phyloP scores from a whole-genome alignment of 495 filamentous ascomycete species.

The Lepidopterella palustris region DNA sequence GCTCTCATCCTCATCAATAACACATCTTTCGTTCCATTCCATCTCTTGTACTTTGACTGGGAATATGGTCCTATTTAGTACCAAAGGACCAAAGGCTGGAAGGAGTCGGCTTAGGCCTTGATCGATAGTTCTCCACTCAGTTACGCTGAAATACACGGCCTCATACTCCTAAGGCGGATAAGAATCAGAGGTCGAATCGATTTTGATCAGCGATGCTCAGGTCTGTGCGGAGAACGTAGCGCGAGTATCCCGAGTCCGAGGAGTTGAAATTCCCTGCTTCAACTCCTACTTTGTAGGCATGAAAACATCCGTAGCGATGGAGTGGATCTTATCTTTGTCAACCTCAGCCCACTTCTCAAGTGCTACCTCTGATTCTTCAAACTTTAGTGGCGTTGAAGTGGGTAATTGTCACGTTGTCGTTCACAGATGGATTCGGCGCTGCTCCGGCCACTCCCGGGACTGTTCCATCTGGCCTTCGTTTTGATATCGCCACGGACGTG shows the following conservation, averaged over 20 bases:
- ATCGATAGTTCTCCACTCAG: slow-evolving; percentile 59
- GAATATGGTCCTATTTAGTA: slow-evolving; percentile 50
- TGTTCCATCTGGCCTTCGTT: slow-evolving; percentile 46
- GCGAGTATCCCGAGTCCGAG: slow-evolving; percentile 58
- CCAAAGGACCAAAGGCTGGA: slow-evolving; percentile 53
- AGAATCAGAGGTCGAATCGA: slow-evolving; percentile 29
- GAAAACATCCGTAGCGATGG: slow-evolving; percentile 54
- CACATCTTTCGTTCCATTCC: slow-evolving; percentile 35
- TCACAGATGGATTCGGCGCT: slow-evolving; percentile 28
- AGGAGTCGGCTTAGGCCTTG: slow-evolving; percentile 56
- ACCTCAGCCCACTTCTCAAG: slow-evolving; percentile 30
- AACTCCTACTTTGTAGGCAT: slow-evolving; percentile 50
- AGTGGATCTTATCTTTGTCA: slow-evolving; percentile 34
- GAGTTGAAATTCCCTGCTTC: slow-evolving; percentile 45
- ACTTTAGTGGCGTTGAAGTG: slow-evolving; percentile 37
- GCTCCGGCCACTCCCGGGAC: slow-evolving; percentile 40
- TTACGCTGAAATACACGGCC: slow-evolving; percentile 53
- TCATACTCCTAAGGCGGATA: slow-evolving; percentile 40
- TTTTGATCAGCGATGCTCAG: slow-evolving; percentile 52
- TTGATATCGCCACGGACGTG: slow-evolving; percentile 42
- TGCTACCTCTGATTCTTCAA: slow-evolving; percentile 35
- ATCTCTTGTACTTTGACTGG: slow-evolving; percentile 45
- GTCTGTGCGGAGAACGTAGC: slow-evolving; percentile 48
- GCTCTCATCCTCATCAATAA: no score
- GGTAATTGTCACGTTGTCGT: slow-evolving; percentile 31